Evolutionary conservation across 2,329 filamentous ascomycete species (phyloP), one percentile per base, ranked within the genome.

Genomic region (Exophiala mesophila): DNA sequence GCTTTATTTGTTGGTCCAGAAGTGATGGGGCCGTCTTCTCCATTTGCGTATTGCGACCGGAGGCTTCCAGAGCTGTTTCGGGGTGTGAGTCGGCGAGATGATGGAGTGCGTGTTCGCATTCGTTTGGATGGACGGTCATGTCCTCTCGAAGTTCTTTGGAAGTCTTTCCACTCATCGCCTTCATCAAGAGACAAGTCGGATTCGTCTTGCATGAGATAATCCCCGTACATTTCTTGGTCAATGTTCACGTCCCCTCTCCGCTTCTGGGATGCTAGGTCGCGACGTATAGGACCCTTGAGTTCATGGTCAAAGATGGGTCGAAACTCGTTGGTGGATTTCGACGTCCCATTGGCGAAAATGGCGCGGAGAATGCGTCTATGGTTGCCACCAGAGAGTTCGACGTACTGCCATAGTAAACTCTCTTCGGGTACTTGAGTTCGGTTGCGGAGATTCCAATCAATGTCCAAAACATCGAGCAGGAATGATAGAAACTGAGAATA

Each of bases 401-500:
- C 62, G 42, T 69, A 73, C 36, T 59, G 62, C 47, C 62, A 63
- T 7, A 72, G 60, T 41, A 73, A 46, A 36, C 68, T 71, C 9
- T 63, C 58, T 18, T 62, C 58, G 5, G 26, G 63, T 47, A 20
- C 60, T 43, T 15, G 35, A 18, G 26, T 49, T 40, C 29, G 32
- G 13, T 48, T 49, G 8, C 55, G 40, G 3, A 53, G 46, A 36
- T 47, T 44, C 69, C 69, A 72, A 39, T 73, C 70, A 31, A 59
- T 62, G 47, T 70, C 63, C 1, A 73, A 54, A 1, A 66, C 57
- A 10, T 68, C 62, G 38, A 69, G 63, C 60, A 95, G 83, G 48
- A 84, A 81, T 23, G 82, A 76, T 10, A 97, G 69, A 85, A 88
- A 95, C 5, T 78, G 65, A 54, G 75, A 80, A 88, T 89, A 97